Percentiles rank a stretch among this genome's conserved stretches.
Conservation (phyloP, 2,329 filamentous ascomycete genomes). For the Alternaria metachromatica region DNA sequence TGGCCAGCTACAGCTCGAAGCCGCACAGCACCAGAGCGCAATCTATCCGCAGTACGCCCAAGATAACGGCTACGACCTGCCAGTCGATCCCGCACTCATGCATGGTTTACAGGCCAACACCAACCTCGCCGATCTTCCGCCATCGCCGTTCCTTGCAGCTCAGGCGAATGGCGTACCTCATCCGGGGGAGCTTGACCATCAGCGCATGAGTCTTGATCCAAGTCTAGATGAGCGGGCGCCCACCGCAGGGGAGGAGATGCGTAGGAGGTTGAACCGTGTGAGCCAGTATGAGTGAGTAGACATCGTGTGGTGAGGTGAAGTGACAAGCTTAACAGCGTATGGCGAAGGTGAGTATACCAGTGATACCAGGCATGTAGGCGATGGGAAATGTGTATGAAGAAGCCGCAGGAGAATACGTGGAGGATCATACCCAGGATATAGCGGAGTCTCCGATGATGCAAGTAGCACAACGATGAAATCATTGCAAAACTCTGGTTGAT, state of each 20-base stretch:
- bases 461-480: not conserved
- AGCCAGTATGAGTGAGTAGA: not conserved
- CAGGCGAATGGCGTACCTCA: constrained; percentile 18
- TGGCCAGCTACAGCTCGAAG: constrained; percentile 38
- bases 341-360: not conserved
- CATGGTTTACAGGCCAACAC: constrained; percentile 36
- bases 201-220: constrained; percentile 7
- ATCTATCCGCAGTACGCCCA: constrained; percentile 30
- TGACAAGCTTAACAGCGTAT: not conserved
- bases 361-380: not conserved
- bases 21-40: constrained; percentile 39
- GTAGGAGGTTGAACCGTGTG: constrained; percentile 27
- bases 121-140: constrained; percentile 40
- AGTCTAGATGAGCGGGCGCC: constrained; percentile 18
- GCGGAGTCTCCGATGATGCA: not conserved
- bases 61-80: constrained; percentile 59
- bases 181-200: constrained; percentile 16
- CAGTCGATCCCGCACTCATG: constrained; percentile 69
- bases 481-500: not conserved
- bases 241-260: constrained; percentile 32
- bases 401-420: not conserved
- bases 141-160: constrained; percentile 44
- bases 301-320: not conserved
- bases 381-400: not conserved
- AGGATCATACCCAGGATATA: not conserved